Evolutionary conservation across 495 filamentous ascomycete genomes (phyloP), one percentile per base, ranked within the genome.

Genomic region (Neurospora africana): DNA sequence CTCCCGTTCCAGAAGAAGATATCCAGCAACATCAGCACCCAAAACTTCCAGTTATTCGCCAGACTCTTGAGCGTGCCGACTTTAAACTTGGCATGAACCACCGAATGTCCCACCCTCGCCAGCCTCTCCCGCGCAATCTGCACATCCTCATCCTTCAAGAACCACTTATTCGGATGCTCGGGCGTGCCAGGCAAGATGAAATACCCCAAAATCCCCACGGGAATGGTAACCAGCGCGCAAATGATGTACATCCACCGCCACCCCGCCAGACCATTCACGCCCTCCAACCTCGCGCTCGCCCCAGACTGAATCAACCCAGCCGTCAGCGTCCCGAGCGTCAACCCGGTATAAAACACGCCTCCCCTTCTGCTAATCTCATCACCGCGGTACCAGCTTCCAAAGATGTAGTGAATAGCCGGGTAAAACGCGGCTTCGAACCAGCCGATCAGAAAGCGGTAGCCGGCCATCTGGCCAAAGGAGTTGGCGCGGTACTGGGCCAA

Each of bases 181-280:
- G 84, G 83, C 4, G 76, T 78, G n/a, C 78, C 80, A 2, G 84
- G 84, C 1, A 84, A 72, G 27, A 84, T 65, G 41, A 84, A 81
- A 72, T 80, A 83, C 3, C 84, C 84, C 9, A 82, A 69, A 7
- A 86, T 77, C 5, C 84, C 85, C 43, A 85, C 74, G 6, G 84
- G 84, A 39, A 87, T 73, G 35, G 85, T 87, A 72, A 86, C 84
- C 4, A 87, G 70, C 9, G 76, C 81, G 72, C 82, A 85, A 71
- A 87, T 83, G 72, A 87, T 86, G 74, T 83, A 87, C 82, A 87
- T 83, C 84, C 84, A 78, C 69, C 85, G 75, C 86, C 85, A 88
- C 0, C 86, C 86, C 5, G 80, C 81, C 0, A 86, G 75, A 0
- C 86, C 85, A 40, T 84, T 76, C 8, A 85, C 79, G 0, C 83